Evolutionary conservation across 495 filamentous ascomycete genomes (phyloP).

Genomic region (Beverwykella pulmonaria): DNA sequence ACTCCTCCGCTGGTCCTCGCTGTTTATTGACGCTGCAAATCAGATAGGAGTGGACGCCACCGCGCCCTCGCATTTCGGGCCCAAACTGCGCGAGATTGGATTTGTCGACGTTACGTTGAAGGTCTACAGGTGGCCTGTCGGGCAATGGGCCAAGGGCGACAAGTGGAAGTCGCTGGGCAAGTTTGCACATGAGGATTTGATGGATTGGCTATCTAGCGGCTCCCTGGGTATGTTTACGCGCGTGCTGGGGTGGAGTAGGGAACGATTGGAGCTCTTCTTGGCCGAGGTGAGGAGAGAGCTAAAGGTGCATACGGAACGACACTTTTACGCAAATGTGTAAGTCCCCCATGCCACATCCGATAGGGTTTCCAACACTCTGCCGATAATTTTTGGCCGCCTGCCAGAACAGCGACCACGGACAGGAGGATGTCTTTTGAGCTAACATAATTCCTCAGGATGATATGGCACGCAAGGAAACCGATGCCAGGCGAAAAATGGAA

Average conservation of each 20-base stretch:
- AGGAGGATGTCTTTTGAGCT: not conserved
- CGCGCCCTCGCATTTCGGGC: not conserved
- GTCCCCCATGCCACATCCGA: no score
- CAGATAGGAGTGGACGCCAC: slow-evolving; percentile 19
- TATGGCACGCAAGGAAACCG: slow-evolving; percentile 1
- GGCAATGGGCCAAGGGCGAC: slow-evolving; percentile 34
- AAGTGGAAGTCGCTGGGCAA: slow-evolving; percentile 28
- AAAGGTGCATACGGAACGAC: slow-evolving; percentile 35
- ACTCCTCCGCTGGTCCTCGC: slow-evolving; percentile 23
- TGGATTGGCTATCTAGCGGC: slow-evolving; percentile 31
- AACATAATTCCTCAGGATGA: not conserved
- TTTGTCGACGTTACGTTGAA: slow-evolving; percentile 29
- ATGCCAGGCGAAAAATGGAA: not conserved
- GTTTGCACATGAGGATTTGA: slow-evolving; percentile 22
- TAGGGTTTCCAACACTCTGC: no score
- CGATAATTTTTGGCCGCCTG: no score
- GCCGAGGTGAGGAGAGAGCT: slow-evolving; percentile 38
- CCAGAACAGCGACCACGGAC: not conserved
- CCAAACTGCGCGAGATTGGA: slow-evolving; percentile 7
- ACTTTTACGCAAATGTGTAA: slow-evolving; percentile 34
- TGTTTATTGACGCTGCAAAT: slow-evolving; percentile 19
- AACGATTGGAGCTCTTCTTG: slow-evolving; percentile 44
- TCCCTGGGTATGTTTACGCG: slow-evolving; percentile 39
- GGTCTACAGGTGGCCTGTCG: slow-evolving; percentile 34
- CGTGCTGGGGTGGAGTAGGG: slow-evolving; percentile 41